phyloP scores from a whole-genome alignment of 108 stramenopile species.

The Nitzschia inconspicua region DNA sequence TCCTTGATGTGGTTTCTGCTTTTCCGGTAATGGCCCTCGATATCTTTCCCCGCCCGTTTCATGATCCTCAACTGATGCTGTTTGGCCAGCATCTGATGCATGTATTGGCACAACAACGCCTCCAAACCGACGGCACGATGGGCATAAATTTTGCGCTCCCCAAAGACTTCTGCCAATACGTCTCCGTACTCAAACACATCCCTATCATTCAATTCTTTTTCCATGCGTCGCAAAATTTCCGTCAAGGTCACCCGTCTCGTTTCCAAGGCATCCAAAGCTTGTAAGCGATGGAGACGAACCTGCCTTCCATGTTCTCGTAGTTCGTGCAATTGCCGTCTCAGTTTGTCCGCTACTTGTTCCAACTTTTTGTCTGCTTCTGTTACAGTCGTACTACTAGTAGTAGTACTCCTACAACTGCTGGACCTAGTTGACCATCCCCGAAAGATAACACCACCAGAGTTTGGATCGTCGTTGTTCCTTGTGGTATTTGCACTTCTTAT shows the following conservation, averaged over 20 bases:
- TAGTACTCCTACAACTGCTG: too few species aligned
- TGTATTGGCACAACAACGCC: conserved; percentile 18
- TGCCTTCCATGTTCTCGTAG: conserved; percentile 7
- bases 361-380: too few species aligned
- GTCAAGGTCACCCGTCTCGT: conserved; percentile 12
- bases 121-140: conserved; percentile 25
- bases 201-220: conserved; percentile 8
- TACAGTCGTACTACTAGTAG: too few species aligned
- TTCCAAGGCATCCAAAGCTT: conserved; percentile 24
- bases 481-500: too few species aligned
- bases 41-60: conserved; percentile 14
- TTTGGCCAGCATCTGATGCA: conserved; percentile 33
- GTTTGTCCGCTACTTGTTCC: conserved; percentile 7
- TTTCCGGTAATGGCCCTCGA: conserved; percentile 1
- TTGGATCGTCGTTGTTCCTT: too few species aligned
- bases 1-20: conserved; percentile 3
- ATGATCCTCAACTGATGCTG: conserved; percentile 30
- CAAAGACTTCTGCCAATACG: conserved; percentile 20
- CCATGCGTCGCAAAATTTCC: conserved; percentile 25
- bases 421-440: too few species aligned
- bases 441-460: too few species aligned
- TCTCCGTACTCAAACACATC: conserved; percentile 19
- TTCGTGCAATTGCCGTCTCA: conserved; percentile 1
- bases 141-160: conserved; percentile 21
- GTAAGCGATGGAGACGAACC: conserved; percentile 2